Evolutionary conservation across 352 stramenopile genomes (phyloP), one percentile per base, ranked within the genome.

Genomic region (Pythium plurisporium): DNA sequence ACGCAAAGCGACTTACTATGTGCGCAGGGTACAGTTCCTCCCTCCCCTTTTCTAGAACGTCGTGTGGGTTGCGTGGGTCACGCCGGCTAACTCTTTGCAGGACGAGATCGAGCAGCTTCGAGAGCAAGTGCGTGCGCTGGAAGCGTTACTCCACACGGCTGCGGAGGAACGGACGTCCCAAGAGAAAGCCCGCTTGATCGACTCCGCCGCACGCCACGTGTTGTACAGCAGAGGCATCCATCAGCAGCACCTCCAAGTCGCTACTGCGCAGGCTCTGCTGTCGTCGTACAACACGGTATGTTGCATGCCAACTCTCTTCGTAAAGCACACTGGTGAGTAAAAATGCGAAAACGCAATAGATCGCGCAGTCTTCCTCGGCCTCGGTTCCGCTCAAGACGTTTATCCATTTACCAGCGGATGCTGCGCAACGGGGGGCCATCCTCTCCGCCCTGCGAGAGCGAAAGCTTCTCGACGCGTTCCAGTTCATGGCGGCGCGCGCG

Each of bases 1-100:
- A n/a, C 55, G 55, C 30, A 62, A 55, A 20, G 25, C 55, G 10
- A 63, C 55, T 34, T 63, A 63, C 46, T 63, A 63, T 19, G 54
- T 44, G 17, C 54, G 54, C 54, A 62, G 48, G 44, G 54, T 62
- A n/a, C n/a, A 11, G 19, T n/a, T n/a, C n/a, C n/a, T n/a, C n/a
- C n/a, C n/a, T n/a, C n/a, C n/a, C n/a, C n/a, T n/a, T n/a, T n/a
- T n/a, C n/a, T n/a, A n/a, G n/a, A n/a, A n/a, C n/a, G n/a, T n/a
- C n/a, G n/a, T n/a, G n/a, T n/a, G n/a, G n/a, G n/a, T n/a, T n/a
- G n/a, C n/a, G n/a, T n/a, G n/a, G n/a, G n/a, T n/a, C n/a, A n/a
- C n/a, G n/a, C n/a, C n/a, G n/a, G n/a, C n/a, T n/a, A n/a, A n/a
- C n/a, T n/a, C n/a, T n/a, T n/a, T n/a, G n/a, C n/a, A 58, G 36